A percentile compares a stretch with the other conserved stretches of the same genome.
phyloP scores from a whole-genome alignment of 176 grass and related monocot genomes.

The Tuctoria greenei region DNA sequence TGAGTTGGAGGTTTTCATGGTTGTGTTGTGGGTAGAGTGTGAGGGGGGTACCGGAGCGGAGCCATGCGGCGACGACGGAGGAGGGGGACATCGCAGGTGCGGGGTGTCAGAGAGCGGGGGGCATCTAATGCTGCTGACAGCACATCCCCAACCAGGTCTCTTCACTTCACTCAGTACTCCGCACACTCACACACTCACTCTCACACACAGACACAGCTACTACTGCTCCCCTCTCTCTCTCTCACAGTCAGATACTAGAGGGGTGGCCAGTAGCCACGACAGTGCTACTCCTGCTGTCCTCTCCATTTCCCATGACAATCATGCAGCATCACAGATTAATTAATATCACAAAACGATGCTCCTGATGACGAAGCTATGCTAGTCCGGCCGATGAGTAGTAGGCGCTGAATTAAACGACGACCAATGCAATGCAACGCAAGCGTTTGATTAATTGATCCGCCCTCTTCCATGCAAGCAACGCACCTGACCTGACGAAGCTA shows the following conservation, averaged over 20 bases:
- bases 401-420: constrained; percentile 28
- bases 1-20: too few species aligned
- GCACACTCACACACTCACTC: constrained; percentile 31
- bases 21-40: neutral
- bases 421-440: neutral
- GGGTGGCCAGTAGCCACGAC: neutral
- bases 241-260: neutral
- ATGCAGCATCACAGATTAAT: constrained; percentile 35
- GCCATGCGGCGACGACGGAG: neutral
- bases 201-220: neutral
- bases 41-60: constrained; percentile 22
- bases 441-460: neutral
- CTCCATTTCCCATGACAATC: constrained; percentile 40
- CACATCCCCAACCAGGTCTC: constrained; percentile 61
- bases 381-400: neutral
- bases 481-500: constrained; percentile 1
- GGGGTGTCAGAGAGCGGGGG: constrained; percentile 53
- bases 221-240: neutral
- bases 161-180: constrained; percentile 34
- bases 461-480: constrained; percentile 21
- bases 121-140: constrained; percentile 92
- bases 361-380: neutral
- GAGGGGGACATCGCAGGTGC: constrained; percentile 64
- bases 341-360: constrained; percentile 40
- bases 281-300: constrained; percentile 23